Conservation (phyloP, 179 eudicot species). For the Beta lomatogona region DNA sequence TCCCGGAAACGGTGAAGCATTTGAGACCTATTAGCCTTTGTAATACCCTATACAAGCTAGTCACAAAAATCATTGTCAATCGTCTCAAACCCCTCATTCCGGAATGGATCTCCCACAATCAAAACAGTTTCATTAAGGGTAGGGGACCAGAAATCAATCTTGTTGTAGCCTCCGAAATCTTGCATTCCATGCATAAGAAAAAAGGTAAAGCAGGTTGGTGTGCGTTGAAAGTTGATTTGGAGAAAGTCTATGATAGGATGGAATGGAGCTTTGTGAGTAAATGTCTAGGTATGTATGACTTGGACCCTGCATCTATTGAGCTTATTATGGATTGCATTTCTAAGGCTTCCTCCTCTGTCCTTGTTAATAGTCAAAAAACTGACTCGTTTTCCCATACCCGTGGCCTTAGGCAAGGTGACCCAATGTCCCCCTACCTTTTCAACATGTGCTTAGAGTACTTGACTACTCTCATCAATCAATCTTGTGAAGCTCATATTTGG, state of each 20-base stretch:
- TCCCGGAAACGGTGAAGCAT: background rate
- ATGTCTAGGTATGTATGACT: background rate
- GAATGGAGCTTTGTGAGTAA: background rate
- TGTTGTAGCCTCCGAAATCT: background rate
- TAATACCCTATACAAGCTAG: too few relatives aligned
- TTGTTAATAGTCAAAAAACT: background rate
- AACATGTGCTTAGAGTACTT: background rate
- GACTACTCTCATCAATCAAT: background rate
- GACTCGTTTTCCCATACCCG: too few relatives aligned
- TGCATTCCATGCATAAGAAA: background rate
- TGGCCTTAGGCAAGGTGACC: too few relatives aligned
- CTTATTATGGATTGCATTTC: background rate
- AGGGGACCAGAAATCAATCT: background rate
- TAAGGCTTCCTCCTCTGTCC: rapidly evolving
- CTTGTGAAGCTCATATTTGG: background rate
- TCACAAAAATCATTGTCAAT: too few relatives aligned
- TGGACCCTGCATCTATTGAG: background rate
- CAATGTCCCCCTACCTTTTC: too few relatives aligned
- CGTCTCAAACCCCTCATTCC: too few relatives aligned
- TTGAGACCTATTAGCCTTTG: too few relatives aligned
- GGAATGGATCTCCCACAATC: background rate
- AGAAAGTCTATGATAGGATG: too few relatives aligned
- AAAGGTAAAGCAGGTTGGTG: background rate
- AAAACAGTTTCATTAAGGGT: background rate
- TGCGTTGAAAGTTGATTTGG: background rate